Conservation (phyloP, 2,329 filamentous ascomycete species). For the Fusarium sterilihyphosum region DNA sequence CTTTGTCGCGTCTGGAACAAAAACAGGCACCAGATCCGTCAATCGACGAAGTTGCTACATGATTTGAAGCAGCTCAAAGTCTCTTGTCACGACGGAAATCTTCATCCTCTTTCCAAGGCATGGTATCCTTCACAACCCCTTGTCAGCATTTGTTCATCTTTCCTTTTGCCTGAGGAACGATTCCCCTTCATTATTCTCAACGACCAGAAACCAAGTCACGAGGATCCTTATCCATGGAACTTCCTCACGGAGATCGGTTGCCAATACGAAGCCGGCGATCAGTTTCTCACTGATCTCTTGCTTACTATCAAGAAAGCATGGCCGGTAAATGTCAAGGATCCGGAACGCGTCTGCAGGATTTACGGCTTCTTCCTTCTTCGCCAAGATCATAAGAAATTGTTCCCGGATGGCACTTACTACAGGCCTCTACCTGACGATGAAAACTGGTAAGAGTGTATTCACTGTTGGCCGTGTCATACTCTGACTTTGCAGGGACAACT, state of each 20-base stretch:
- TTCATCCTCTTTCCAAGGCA: background rate
- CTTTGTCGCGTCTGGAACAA: background rate
- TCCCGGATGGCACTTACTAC: background rate
- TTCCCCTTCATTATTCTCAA: background rate
- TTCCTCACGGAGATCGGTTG: background rate
- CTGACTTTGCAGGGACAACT: background rate
- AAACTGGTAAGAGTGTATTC: background rate
- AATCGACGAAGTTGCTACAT: background rate
- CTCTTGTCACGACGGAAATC: background rate
- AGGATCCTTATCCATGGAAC: background rate
- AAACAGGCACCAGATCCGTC: background rate
- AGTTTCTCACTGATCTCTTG: background rate
- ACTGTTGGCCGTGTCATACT: background rate
- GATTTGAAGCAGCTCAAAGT: background rate
- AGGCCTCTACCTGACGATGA: background rate
- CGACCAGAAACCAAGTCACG: background rate
- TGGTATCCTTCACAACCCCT: background rate
- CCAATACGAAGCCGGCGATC: background rate
- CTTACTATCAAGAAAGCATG: background rate
- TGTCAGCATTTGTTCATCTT: background rate
- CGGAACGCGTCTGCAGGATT: background rate
- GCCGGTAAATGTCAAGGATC: background rate
- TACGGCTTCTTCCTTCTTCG: background rate
- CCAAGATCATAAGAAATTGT: rapidly evolving
- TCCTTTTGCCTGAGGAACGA: background rate